Evolutionary conservation across 2,329 filamentous ascomycete species (phyloP).

Genomic region (Pleomassaria siparia): DNA sequence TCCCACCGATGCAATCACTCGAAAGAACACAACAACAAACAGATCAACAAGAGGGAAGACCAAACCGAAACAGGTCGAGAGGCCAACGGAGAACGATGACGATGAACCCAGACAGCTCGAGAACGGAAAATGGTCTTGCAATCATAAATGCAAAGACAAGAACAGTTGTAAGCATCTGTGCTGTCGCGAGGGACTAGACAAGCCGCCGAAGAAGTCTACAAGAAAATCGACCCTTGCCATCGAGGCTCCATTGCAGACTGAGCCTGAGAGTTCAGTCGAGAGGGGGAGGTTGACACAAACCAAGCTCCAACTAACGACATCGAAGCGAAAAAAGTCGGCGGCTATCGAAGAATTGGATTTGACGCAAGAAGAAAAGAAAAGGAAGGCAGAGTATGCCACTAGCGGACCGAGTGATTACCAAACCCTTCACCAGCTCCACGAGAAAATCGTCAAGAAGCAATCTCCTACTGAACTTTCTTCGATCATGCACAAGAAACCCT

Average conservation of each 20-base stretch:
- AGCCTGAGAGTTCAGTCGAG: background rate
- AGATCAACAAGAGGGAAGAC: slow-evolving; percentile 10
- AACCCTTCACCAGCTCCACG: slow-evolving; percentile 29
- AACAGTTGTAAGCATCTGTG: slow-evolving; percentile 69
- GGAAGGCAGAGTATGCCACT: slow-evolving; percentile 16
- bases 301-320: slow-evolving; percentile 28
- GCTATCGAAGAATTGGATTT: slow-evolving; percentile 35
- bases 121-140: slow-evolving; percentile 75
- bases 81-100: slow-evolving; percentile 10
- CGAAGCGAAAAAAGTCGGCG: slow-evolving; percentile 27
- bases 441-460: slow-evolving; percentile 23
- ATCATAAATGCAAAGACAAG: slow-evolving; percentile 68
- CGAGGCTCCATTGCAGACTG: slow-evolving; percentile 8
- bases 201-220: slow-evolving; percentile 53
- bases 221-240: slow-evolving; percentile 22
- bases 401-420: slow-evolving; percentile 22
- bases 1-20: slow-evolving; percentile 16
- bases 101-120: slow-evolving; percentile 55
- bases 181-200: slow-evolving; percentile 70
- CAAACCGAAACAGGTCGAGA: slow-evolving; percentile 3
- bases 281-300: slow-evolving; percentile 25
- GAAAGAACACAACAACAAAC: slow-evolving; percentile 24
- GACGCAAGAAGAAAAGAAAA: slow-evolving; percentile 34
- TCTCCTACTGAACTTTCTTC: slow-evolving; percentile 21
- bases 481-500: slow-evolving; percentile 30